Percentiles rank a stretch among this genome's conserved stretches.
Evolutionary conservation across 2,329 filamentous ascomycete genomes (phyloP).

Genomic region (Xylariaceae sp.): DNA sequence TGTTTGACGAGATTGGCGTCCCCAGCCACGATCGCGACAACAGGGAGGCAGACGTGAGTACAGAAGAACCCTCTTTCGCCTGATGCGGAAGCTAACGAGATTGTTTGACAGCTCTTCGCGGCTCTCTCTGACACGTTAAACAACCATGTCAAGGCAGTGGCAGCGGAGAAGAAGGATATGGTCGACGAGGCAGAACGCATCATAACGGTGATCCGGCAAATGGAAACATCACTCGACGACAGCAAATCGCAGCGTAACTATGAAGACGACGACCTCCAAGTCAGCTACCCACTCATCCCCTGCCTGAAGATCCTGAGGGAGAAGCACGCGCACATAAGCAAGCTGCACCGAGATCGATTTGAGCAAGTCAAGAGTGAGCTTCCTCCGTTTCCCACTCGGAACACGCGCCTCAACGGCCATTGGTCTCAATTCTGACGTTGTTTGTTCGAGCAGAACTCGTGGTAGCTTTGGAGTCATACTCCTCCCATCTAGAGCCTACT

Average conservation of each 20-base stretch:
- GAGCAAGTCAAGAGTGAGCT: conserved; percentile 87
- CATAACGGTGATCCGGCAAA: conserved; percentile 82
- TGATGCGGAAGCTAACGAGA: conserved; percentile 14
- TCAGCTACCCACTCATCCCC: conserved; percentile 76
- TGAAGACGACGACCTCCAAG: conserved; percentile 59
- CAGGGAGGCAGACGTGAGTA: conserved; percentile 77
- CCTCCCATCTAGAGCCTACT: conserved; percentile 84
- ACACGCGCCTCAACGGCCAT: neutral
- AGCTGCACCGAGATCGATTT: conserved; percentile 82
- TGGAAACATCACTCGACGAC: conserved; percentile 86
- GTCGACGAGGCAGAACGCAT: conserved; percentile 83
- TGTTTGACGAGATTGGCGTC: conserved; percentile 98
- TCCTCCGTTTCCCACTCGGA: conserved; percentile 13
- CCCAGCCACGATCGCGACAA: conserved; percentile 84
- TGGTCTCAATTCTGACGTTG: conserved; percentile 12
- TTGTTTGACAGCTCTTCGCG: conserved; percentile 66
- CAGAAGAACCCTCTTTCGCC: conserved; percentile 8
- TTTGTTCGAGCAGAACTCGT: conserved; percentile 63
- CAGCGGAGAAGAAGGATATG: conserved; percentile 82
- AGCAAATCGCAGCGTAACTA: conserved; percentile 59
- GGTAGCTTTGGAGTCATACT: conserved; percentile 90
- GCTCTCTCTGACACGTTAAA: conserved; percentile 88
- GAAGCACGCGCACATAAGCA: conserved; percentile 74
- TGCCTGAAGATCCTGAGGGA: conserved; percentile 80
- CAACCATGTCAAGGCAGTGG: conserved; percentile 80